Conservation (phyloP, 2,329 filamentous ascomycete genomes). For the Neopestalotiopsis rosae region DNA sequence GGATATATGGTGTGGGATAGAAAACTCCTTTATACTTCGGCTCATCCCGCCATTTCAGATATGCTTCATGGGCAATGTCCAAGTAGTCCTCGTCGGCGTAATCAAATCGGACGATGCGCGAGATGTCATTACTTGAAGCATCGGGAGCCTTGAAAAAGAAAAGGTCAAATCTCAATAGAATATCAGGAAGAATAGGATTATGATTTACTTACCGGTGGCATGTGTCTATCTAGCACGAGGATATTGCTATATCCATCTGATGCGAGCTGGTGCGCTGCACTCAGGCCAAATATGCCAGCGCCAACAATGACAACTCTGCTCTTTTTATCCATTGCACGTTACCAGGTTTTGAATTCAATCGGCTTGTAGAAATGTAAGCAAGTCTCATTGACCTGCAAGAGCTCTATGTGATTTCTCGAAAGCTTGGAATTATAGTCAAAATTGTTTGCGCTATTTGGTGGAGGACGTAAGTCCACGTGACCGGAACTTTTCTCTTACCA, state of each 20-base stretch:
- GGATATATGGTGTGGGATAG: not conserved
- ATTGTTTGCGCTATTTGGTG: not conserved
- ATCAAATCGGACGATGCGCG: conserved; percentile 42
- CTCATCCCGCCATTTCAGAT: not conserved
- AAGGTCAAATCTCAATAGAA: not conserved
- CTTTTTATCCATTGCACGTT: not conserved
- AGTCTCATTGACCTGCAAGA: not conserved
- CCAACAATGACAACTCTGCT: not conserved
- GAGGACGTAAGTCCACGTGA: not conserved
- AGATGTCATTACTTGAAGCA: conserved; percentile 45
- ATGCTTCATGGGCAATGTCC: conserved; percentile 33
- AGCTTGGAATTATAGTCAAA: not conserved
- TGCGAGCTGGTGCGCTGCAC: not conserved
- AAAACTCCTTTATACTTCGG: not conserved
- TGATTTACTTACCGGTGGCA: not conserved
- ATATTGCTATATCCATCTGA: not conserved
- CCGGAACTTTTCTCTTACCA: not conserved
- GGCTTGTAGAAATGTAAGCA: too few species aligned
- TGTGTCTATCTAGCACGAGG: not conserved
- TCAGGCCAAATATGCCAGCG: not conserved
- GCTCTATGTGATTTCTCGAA: not conserved
- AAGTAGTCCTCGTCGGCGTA: conserved; percentile 36
- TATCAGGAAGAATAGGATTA: not conserved
- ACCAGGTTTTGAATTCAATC: not conserved
- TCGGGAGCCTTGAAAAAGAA: conserved; percentile 32